Conservation (phyloP, 2,329 filamentous ascomycete species). For the Davidsoniella neocaledoniae region DNA sequence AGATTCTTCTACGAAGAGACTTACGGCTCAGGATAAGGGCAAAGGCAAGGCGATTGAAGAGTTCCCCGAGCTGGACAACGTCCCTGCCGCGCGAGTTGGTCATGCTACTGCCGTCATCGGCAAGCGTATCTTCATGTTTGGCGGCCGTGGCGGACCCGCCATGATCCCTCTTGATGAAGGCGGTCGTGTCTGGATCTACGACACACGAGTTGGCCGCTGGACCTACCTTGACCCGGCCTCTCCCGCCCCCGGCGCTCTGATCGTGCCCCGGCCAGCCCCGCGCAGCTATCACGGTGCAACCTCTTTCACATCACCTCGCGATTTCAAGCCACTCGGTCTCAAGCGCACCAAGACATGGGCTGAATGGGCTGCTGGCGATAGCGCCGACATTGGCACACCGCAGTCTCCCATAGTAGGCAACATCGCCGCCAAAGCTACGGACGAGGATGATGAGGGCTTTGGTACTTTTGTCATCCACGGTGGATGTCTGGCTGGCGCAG, state of each 20-base stretch:
- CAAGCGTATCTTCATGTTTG: constrained; percentile 62
- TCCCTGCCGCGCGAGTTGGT: constrained; percentile 55
- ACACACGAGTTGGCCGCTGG: constrained; percentile 50
- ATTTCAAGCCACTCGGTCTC: constrained; percentile 24
- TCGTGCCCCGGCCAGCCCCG: constrained; percentile 35
- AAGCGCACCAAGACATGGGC: constrained; percentile 31
- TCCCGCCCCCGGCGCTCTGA: constrained; percentile 25
- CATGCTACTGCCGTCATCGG: constrained; percentile 53
- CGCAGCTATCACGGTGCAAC: constrained; percentile 56
- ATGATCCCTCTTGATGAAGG: constrained; percentile 57
- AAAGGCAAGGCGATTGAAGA: constrained; percentile 23
- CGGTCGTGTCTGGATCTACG: constrained; percentile 61
- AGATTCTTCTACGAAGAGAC: constrained; percentile 17
- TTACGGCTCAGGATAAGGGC: constrained; percentile 21
- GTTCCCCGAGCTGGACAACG: constrained; percentile 22
- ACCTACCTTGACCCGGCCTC: constrained; percentile 40
- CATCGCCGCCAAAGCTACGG: constrained; percentile 39
- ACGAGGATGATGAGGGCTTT: constrained; percentile 43
- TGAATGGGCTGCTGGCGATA: constrained; percentile 39
- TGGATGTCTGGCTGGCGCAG: constrained; percentile 45
- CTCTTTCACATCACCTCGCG: constrained; percentile 38
- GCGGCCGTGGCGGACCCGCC: constrained; percentile 53
- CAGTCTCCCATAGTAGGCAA: constrained; percentile 41
- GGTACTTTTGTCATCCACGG: constrained; percentile 62
- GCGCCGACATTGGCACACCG: constrained; percentile 36